Conservation (phyloP, 805 yeast genomes). For the Vanderwaltozyma verrucispora region DNA sequence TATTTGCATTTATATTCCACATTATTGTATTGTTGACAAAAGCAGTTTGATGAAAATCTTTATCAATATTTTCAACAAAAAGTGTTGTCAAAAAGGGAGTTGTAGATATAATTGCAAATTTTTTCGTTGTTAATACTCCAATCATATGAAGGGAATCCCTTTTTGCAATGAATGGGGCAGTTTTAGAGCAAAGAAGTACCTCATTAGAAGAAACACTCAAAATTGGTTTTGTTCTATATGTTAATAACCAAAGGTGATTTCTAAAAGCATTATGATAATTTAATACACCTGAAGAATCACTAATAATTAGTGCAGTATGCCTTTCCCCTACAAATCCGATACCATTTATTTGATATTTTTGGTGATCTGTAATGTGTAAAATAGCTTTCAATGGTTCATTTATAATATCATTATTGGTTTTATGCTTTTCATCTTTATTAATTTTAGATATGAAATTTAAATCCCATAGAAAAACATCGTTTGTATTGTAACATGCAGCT, state of each 20-base stretch:
- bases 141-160: conserved; percentile 7
- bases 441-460: conserved; percentile 17
- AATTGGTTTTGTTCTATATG: conserved; percentile 15
- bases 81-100: conserved; percentile 6
- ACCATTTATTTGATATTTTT: conserved; percentile 30
- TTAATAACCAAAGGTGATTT: conserved; percentile 26
- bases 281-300: conserved; percentile 46
- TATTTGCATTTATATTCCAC: conserved; percentile 3
- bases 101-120: conserved; percentile 13
- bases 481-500: conserved; percentile 59
- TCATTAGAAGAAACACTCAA: conserved; percentile 9
- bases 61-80: conserved; percentile 4
- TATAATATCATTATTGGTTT: neutral
- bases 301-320: conserved; percentile 45
- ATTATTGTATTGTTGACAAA: conserved; percentile 1
- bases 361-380: conserved; percentile 28
- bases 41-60: neutral
- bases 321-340: conserved; percentile 40
- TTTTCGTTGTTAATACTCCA: conserved; percentile 17
- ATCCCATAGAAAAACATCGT: conserved; percentile 64
- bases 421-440: neutral
- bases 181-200: conserved; percentile 5
- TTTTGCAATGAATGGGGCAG: conserved; percentile 6
- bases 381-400: conserved; percentile 15
- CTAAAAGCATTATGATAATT: conserved; percentile 55